Evolutionary conservation across 2,329 filamentous ascomycete species (phyloP), one percentile per base, ranked within the genome.

Genomic region (Chaetothyriales sp.): DNA sequence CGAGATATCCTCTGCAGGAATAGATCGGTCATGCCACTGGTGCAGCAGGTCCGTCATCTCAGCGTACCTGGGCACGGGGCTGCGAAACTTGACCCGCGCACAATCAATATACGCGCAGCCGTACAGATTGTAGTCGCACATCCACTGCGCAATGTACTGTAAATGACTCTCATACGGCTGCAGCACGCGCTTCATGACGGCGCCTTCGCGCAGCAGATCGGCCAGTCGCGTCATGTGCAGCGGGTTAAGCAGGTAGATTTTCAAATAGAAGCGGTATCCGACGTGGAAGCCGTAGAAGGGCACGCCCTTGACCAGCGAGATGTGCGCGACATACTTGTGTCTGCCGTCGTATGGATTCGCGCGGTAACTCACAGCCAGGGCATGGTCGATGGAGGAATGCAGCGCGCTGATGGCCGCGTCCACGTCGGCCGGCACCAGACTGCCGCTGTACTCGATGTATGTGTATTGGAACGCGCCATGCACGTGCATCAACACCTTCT

Each of bases 111-210:
- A 93, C 51, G 80, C 83, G 63, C 92, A 98, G 5, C 93, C 93
- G 65, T 94, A 96, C 58, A 98, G 72, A 63, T 95, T 98, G 72
- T 93, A 98, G 65, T 98, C 93, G 57, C 83, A 84, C 92, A 98
- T 96, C 78, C 93, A 98, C 67, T 98, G 93, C 8, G 92, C 74
- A 7, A 95, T 70, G 64, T 89, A 96, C 63, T 95, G 87, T 55
- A 96, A 67, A 64, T 98, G 93, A 18, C 86, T 88, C 68, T 98
- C 92, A 63, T 92, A 94, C 0, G 92, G 90, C 62, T 96, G 90
- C 44, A 98, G 83, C 20, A 78, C 76, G 53, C 77, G 78, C 63
- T 86, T 86, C 78, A 96, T 78, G 44, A 98, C 81, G 26, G 83
- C 83, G 6, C 92, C 92, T 66, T 95, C 88, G 18, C 86, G 81